A percentile compares a stretch with the other conserved stretches of the same genome.
phyloP scores from a whole-genome alignment of 768 basidiomycete genomes.

The Grammothele lineata region DNA sequence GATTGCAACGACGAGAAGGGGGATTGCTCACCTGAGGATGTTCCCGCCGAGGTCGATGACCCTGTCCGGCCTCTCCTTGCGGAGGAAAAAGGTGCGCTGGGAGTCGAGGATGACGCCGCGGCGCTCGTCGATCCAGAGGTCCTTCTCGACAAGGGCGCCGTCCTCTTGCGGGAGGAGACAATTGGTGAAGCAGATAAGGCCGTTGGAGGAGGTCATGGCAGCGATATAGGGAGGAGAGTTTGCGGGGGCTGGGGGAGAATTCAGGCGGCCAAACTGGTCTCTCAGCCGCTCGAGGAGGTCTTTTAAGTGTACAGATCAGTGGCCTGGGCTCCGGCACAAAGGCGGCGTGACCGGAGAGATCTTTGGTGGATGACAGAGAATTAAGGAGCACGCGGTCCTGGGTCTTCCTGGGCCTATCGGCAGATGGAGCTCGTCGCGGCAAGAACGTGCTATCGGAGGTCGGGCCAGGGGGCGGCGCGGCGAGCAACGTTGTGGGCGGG shows the following conservation, averaged over 20 bases:
- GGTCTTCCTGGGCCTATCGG: too few species aligned
- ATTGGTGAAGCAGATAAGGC: slow-evolving; percentile 83
- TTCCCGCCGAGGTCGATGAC: slow-evolving; percentile 71
- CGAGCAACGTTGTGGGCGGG: too few species aligned
- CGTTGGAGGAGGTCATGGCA: slow-evolving; percentile 44
- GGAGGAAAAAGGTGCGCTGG: slow-evolving; percentile 65
- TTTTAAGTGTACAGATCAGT: too few species aligned
- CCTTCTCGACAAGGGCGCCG: slow-evolving; percentile 66
- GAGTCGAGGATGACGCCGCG: slow-evolving; percentile 74
- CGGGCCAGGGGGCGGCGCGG: too few species aligned
- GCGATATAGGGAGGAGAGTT: too few species aligned
- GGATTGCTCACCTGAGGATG: slow-evolving; percentile 56
- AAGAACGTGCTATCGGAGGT: too few species aligned
- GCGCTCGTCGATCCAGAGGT: slow-evolving; percentile 78
- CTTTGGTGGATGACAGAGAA: too few species aligned
- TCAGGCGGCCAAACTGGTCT: not conserved
- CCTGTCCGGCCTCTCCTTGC: slow-evolving; percentile 55
- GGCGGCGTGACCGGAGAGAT: too few species aligned
- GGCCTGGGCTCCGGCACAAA: too few species aligned
- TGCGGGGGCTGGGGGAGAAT: not conserved
- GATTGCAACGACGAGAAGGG: not conserved
- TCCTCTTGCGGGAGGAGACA: slow-evolving; percentile 78
- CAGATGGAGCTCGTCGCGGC: too few species aligned
- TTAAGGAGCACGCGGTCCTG: too few species aligned
- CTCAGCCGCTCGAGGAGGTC: not conserved